Percentiles rank a stretch among this genome's conserved stretches.
Conservation (phyloP, 108 stramenopile genomes). For the Schizochytrium sp. region DNA sequence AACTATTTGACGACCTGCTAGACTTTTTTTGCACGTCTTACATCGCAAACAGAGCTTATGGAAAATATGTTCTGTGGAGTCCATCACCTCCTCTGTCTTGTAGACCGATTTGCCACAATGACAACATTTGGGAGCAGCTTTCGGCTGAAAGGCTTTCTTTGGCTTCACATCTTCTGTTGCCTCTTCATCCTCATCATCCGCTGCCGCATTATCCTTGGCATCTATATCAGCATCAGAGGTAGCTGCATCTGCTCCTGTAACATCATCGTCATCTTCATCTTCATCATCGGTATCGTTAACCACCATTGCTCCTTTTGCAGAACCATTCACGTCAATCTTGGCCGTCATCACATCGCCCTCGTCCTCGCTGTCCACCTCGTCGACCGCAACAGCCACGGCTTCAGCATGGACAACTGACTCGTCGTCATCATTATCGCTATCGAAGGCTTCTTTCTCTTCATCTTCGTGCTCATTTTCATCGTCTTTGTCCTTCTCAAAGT, state of each 20-base stretch:
- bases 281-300: slow-evolving; percentile 44
- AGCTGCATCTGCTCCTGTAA: not conserved
- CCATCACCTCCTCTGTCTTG: not conserved
- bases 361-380: slow-evolving; percentile 80
- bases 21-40: slow-evolving; percentile 47
- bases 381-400: slow-evolving; percentile 84
- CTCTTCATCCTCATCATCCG: slow-evolving; percentile 55
- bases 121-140: slow-evolving; percentile 5
- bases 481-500: not conserved
- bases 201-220: slow-evolving; percentile 46
- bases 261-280: slow-evolving; percentile 57
- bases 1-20: not conserved
- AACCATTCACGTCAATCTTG: slow-evolving; percentile 57
- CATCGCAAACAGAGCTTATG: slow-evolving; percentile 18
- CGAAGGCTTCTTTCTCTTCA: slow-evolving; percentile 74
- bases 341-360: slow-evolving; percentile 79
- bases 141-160: not conserved
- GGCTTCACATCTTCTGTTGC: slow-evolving; percentile 60
- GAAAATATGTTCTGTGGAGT: slow-evolving; percentile 18
- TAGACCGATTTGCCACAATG: slow-evolving; percentile 46
- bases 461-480: not conserved
- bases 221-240: too few relatives aligned
- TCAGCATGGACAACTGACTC: slow-evolving; percentile 82
- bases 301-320: slow-evolving; percentile 63
- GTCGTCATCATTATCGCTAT: slow-evolving; percentile 85